Conservation (phyloP, 2,329 filamentous ascomycete genomes). For the Calonectria ilicicola region DNA sequence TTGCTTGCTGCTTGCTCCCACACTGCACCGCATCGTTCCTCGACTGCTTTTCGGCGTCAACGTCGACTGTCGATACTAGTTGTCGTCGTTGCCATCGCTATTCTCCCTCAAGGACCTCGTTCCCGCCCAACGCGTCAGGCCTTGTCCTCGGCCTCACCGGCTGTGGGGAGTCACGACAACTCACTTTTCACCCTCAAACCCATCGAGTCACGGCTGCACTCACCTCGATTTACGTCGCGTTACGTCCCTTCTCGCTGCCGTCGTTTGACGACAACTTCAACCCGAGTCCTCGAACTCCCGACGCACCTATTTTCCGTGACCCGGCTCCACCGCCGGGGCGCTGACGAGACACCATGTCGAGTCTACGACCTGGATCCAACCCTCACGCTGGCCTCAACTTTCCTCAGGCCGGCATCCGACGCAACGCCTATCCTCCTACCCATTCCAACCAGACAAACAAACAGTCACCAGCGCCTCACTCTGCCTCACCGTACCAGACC, state of each 20-base stretch:
- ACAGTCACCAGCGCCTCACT: conserved; percentile 66
- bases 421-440: conserved; percentile 58
- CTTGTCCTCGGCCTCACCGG: conserved; percentile 20
- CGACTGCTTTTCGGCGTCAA: conserved; percentile 33
- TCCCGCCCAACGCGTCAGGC: conserved; percentile 20
- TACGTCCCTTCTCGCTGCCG: conserved; percentile 23
- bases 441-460: conserved; percentile 66
- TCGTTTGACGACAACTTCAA: conserved; percentile 25
- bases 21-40: conserved; percentile 35
- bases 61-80: conserved; percentile 31
- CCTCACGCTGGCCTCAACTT: conserved; percentile 66
- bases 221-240: conserved; percentile 23
- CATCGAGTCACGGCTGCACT: conserved; percentile 28
- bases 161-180: conserved; percentile 24
- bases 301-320: conserved; percentile 16
- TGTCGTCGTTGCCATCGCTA: conserved; percentile 23
- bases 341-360: conserved; percentile 56
- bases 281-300: neutral
- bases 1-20: conserved; percentile 42
- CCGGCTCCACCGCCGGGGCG: conserved; percentile 36
- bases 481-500: conserved; percentile 66
- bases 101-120: conserved; percentile 27
- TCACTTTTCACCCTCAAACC: conserved; percentile 33
- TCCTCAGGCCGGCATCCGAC: conserved; percentile 62
- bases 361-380: conserved; percentile 63